Evolutionary conservation across 148 eudicot genomes (phyloP).

Genomic region (Vaccinium vitisidaea): DNA sequence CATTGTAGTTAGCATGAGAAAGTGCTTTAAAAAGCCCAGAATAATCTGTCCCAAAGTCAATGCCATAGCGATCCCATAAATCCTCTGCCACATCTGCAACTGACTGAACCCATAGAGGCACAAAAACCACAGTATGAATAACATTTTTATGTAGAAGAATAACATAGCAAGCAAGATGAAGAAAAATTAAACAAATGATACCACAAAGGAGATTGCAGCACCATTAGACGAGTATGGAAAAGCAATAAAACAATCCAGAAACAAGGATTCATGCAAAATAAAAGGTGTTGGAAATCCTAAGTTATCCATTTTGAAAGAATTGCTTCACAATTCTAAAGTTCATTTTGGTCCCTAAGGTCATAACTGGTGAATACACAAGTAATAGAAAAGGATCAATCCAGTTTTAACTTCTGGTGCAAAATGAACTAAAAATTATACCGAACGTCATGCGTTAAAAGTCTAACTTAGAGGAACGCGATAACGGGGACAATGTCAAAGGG

Average conservation of each 20-base stretch:
- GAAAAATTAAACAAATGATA: background rate
- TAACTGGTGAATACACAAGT: background rate
- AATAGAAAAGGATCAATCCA: background rate
- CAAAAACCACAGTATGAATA: background rate
- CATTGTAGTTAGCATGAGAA: constrained; percentile 80
- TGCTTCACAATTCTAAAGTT: background rate
- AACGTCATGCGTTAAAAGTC: background rate
- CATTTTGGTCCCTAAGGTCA: background rate
- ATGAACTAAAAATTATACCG: background rate
- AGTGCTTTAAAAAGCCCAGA: constrained; percentile 83
- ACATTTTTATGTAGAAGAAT: background rate
- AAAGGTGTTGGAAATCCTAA: background rate
- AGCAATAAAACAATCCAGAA: too few species aligned
- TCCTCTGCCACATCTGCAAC: constrained; percentile 93
- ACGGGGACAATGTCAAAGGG: background rate
- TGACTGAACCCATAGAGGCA: constrained; percentile 42
- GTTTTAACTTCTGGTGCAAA: background rate
- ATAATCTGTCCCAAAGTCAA: constrained; percentile 80
- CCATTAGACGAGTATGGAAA: background rate
- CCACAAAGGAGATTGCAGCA: background rate
- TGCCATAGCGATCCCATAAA: constrained; percentile 90
- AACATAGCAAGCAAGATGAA: background rate
- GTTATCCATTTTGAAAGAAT: background rate
- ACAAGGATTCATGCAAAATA: background rate
- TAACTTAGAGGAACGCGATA: background rate